Base-by-base conservation (phyloP, 2,329 filamentous ascomycete species). In the Talaromyces funiculosus region DNA sequence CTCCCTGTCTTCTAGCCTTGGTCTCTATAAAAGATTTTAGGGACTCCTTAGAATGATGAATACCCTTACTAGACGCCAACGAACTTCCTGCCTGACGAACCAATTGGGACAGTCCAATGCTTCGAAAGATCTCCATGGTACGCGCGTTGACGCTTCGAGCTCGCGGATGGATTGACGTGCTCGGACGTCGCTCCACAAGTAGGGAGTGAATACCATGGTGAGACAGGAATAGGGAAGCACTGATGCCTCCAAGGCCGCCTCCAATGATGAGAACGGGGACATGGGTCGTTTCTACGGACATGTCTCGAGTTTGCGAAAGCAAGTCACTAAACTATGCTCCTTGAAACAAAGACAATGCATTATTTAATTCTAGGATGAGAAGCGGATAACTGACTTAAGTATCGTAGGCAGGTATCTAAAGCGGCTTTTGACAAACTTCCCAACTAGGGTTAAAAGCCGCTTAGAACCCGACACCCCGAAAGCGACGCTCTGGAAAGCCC, bases 121-220 rank as follows among this genome's bases (percentile, higher is more conserved):
- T 57, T 4, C 59, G 53, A 22, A 56, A 61, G 22, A 61, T 61
- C 16, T 61, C 59, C 59, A 61, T 61, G 6, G 59, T 61, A 18
- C 59, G 59, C 2, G 59, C 59, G 12, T 61, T 61, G 35, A 61
- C 59, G 40, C 59, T 61, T 26, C 59, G 59, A 33, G 59, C 59
- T 51, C 59, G 53, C 2, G 59, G 59, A 20, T 61, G 59, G 18
- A 61, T 57, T 20, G 59, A 61, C 18, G 59, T 53, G 24, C 59
- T 53, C 1, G 53, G 20, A 37, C 57, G 59, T 18, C 51, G 51
- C 24, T 61, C 59, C 24, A 61, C 53, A 20, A 61, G 59, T 26
- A 57, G 9, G 3, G 51, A 57, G 42, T 56, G 42, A 14, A 57
- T 42, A 26, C 35, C 42, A 24, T 61, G 53, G 16, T 57, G 53